Evolutionary conservation across 192 early-diverging fungal genomes (phyloP), one percentile per base, ranked within the genome.

Genomic region (Gonapodya prolifera): DNA sequence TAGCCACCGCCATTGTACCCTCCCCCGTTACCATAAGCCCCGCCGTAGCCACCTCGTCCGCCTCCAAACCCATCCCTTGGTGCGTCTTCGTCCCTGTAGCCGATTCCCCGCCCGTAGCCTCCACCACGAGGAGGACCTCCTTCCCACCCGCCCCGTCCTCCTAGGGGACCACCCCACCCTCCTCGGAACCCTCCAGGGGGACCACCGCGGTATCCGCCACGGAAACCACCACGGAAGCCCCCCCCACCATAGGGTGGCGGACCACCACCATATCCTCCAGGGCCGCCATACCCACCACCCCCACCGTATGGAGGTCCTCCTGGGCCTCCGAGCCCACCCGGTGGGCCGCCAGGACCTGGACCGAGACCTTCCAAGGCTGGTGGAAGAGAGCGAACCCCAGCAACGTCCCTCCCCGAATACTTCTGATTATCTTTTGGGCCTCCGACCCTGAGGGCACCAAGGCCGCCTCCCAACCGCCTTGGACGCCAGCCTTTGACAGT

Each of bases 401-500:
- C 34, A 33, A 78, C 79, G 70, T 88, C 87, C 34, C 89, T 75
- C 75, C 87, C 87, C 77, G 83, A 83, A 34, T 88, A 82, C 70
- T 81, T 75, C 34, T 85, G 81, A 75, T 87, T 85, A 74, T 87
- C 81, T 74, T 85, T 80, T 75, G 85, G 81, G 35, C 83, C 84
- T 32, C 90, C 91, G n/a, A 86, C 82, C 33, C 93, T 86, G 32
- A 89, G 92, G 17, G 85, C 85, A 23, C 94, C 94, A 32, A 94
- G 85, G 31, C 94, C 94, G 74, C 94, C 93, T 77, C 91, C 92
- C 1, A 96, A 82, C n/a, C 92, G 86, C 75, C 92, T 89, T 31
- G 97, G 97, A 69, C 84, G 85, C 97, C 97, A 98, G 73, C 92
- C 95, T 79, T 95, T 96, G 16, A 98, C 97, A 1, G 97, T 98